phyloP scores from a whole-genome alignment of 352 stramenopile genomes.

The Phytophthora fragariae region DNA sequence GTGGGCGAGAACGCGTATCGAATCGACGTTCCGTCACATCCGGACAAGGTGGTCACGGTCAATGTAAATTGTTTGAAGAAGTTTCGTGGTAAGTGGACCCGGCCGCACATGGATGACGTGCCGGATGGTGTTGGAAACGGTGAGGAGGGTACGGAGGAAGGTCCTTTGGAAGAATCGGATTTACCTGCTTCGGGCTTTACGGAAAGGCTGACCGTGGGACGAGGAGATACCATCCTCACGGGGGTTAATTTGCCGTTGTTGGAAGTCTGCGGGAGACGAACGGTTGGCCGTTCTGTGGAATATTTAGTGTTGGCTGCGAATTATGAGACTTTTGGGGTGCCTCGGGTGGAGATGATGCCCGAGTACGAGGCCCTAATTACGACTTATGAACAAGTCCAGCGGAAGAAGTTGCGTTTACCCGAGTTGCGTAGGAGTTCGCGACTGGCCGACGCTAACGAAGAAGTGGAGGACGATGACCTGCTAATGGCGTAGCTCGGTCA shows the following conservation, averaged over 20 bases:
- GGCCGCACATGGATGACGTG: conserved; percentile 2
- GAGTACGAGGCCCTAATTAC: not conserved
- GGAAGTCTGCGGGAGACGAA: not conserved
- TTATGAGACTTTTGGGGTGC: conserved; percentile 12
- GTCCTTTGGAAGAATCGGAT: not conserved
- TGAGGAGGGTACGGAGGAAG: not conserved
- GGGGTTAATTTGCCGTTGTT: not conserved
- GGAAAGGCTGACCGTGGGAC: not conserved
- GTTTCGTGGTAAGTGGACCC: not conserved
- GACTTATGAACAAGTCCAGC: not conserved
- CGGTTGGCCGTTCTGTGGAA: not conserved
- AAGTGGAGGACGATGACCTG: conserved; percentile 6
- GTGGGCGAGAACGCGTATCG: conserved; percentile 1
- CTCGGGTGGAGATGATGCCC: not conserved
- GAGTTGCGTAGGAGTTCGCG: not conserved
- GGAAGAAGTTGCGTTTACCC: not conserved
- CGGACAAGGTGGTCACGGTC: conserved; percentile 4
- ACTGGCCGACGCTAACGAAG: not conserved
- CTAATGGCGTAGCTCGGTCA: not conserved
- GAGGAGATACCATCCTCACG: not conserved
- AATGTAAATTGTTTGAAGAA: conserved; percentile 7
- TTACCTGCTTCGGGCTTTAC: not conserved
- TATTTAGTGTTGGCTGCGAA: not conserved
- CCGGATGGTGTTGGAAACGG: not conserved
- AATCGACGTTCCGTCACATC: conserved; percentile 2